A percentile compares a stretch with the other conserved stretches of the same genome.
Conservation (phyloP, 1,284 basidiomycete species). For the Leccinum subrobustum region DNA sequence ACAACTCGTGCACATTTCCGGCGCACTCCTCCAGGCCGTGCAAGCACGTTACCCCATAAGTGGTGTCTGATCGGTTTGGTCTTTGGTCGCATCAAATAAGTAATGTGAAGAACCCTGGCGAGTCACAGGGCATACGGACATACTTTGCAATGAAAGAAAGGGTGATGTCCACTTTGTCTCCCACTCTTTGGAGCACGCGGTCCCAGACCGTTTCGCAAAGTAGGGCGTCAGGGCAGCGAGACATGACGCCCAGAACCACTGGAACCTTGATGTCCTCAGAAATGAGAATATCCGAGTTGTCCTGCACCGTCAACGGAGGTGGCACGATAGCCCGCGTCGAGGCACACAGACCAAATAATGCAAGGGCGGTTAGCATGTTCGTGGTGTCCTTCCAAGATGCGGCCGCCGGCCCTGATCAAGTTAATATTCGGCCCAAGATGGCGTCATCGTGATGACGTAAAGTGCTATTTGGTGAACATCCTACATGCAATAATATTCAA, state of each 20-base stretch:
- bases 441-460: conserved; percentile 32
- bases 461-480: background rate
- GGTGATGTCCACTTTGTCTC: conserved; percentile 65
- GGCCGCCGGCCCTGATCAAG: conserved; percentile 1
- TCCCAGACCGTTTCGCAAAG: conserved; percentile 80
- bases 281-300: conserved; percentile 17
- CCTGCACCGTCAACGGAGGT: conserved; percentile 30
- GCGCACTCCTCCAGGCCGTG: conserved; percentile 80
- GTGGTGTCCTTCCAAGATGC: conserved; percentile 18
- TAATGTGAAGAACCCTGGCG: conserved; percentile 6
- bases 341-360: conserved; percentile 15
- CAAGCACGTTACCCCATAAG: conserved; percentile 74
- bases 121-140: conserved; percentile 5
- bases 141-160: conserved; percentile 76
- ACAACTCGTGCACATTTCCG: conserved; percentile 87
- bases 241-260: conserved; percentile 72
- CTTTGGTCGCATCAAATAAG: conserved; percentile 39
- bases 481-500: background rate
- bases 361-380: conserved; percentile 28
- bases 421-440: conserved; percentile 8
- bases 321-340: conserved; percentile 15
- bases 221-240: conserved; percentile 74
- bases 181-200: conserved; percentile 61
- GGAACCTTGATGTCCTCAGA: conserved; percentile 49
- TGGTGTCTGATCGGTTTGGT: conserved; percentile 58